phyloP scores from a whole-genome alignment of 768 basidiomycete genomes.

The Mycena capillaripes region DNA sequence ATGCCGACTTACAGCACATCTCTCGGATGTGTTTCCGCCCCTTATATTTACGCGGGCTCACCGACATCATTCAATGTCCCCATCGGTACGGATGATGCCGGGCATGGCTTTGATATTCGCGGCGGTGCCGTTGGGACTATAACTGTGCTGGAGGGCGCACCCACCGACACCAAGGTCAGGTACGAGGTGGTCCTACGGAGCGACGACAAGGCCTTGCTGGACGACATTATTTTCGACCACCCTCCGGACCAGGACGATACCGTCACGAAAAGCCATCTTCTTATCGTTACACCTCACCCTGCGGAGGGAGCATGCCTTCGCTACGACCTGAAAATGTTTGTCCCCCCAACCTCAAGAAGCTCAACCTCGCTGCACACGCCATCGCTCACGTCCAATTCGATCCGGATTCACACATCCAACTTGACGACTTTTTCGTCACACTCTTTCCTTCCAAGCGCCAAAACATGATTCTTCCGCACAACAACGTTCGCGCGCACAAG shows the following conservation, averaged over 20 bases:
- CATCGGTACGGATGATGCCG: slow-evolving; percentile 48
- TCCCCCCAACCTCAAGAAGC: slow-evolving; percentile 65
- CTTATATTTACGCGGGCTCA: slow-evolving; percentile 59
- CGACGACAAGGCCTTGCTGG: slow-evolving; percentile 55
- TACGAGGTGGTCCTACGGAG: slow-evolving; percentile 65
- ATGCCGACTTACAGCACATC: slow-evolving; percentile 70
- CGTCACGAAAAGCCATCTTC: slow-evolving; percentile 52
- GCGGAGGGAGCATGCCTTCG: slow-evolving; percentile 59
- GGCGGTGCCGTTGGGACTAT: slow-evolving; percentile 68
- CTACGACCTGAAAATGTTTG: slow-evolving; percentile 65
- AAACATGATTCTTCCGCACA: slow-evolving; percentile 64
- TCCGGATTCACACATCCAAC: slow-evolving; percentile 54
- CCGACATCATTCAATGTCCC: slow-evolving; percentile 55
- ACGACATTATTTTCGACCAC: slow-evolving; percentile 52
- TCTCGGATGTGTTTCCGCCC: slow-evolving; percentile 62
- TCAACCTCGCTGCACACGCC: slow-evolving; percentile 60
- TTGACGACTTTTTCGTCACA: slow-evolving; percentile 61
- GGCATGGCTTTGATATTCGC: slow-evolving; percentile 62
- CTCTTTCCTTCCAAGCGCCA: slow-evolving; percentile 51
- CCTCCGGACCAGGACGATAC: slow-evolving; percentile 50
- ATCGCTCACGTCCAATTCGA: slow-evolving; percentile 65
- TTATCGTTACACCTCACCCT: slow-evolving; percentile 53
- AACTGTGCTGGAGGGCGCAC: slow-evolving; percentile 58
- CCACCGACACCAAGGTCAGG: slow-evolving; percentile 57
- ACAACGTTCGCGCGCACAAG: slow-evolving; percentile 55